Base-by-base conservation (phyloP, 106 monocot species). In the Dioscorea dumetorum region DNA sequence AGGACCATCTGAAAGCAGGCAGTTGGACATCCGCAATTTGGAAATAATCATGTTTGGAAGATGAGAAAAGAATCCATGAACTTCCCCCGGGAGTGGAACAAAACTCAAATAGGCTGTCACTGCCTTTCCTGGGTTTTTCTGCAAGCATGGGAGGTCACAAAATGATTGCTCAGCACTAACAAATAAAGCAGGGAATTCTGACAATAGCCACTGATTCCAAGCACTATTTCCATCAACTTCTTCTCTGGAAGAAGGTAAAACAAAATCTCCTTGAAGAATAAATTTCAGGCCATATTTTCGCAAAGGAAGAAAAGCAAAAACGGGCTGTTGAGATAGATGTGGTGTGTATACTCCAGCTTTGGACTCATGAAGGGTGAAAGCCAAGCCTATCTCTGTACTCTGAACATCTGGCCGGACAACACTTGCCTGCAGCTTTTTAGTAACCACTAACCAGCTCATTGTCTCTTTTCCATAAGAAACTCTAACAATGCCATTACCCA, bases 121-220 rank as follows among this genome's bases (percentile, higher is more conserved):
- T n/a, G 90, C 99, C 73, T 90, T 99, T 72, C 87, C 99, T 66
- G 78, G 86, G 67, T 68, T 74, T 15, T 77, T 48, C 64, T 62
- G 67, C 50, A 90, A 99, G 78, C 90, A 99, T 71, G 87, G 83
- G 67, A 99, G 90, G 12, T 78, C 59, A 74, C 79, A 82, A 58
- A 99, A 99, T 24, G 81, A 87, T 58, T 73, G 74, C 68, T 83
- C 73, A 49, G 93, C 84, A 66, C 60, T 68, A 76, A 99, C 78
- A 85, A 93, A 99, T 22, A 99, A 70, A 58, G 69, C 41, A 79
- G 99, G 99, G 56, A 87, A 85, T 69, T 99, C 87, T 16, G 99
- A 85, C 63, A 99, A 81, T 33, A 99, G 80, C 99, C 93, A 99
- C 75, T 93, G 99, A 64, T 99, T 99, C 99, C 99, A 99, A 20